Base-by-base conservation (phyloP, 2,329 filamentous ascomycete genomes). In the Botryosphaeria dothidea region DNA sequence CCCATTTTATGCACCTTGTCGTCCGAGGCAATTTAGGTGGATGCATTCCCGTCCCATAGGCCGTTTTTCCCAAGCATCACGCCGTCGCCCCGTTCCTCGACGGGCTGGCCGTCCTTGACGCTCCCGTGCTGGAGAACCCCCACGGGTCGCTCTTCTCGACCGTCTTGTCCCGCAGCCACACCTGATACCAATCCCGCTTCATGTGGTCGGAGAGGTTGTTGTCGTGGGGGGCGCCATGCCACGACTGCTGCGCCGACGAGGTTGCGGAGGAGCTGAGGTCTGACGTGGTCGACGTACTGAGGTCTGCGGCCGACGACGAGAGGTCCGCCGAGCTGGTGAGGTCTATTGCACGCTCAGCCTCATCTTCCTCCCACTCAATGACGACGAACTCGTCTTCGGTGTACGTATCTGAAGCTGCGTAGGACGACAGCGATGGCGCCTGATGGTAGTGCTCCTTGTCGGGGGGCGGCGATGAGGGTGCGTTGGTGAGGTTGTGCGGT, bases 341-440 rank as follows among this genome's bases (percentile, higher is more conserved):
- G 52, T 57, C 52, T 57, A 36, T 57, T 57, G 36, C 36, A 27
- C 52, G 31, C 51, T 56, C 52, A 57, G 34, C 52, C 52, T 57
- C 52, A 41, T 41, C 34, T 27, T 57, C 52, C 52, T 41, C 34
- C 52, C 52, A 57, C 34, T 57, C 52, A 19, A 57, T 43, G 34
- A 57, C 34, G 52, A 57, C 52, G 52, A 43, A 57, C n/a, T 57
- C 52, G 52, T 57, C 36, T 29, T 57, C 52, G 52, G 52, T 43
- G 52, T 57, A 57, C 52, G 52, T 57, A 57, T 57, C 52, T 57
- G 52, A 57, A 57, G 52, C 52, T n/a, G 52, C 34, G 52, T 41
- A 41, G 1, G 45, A 27, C 4, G 45, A 41, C 23, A 7, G 21
- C 11, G 21, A 23, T 23, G 7, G 17, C 46, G 46, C 29, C 51